Evolutionary conservation across 345 rosid genomes (phyloP).

Genomic region (Populus davidiana): DNA sequence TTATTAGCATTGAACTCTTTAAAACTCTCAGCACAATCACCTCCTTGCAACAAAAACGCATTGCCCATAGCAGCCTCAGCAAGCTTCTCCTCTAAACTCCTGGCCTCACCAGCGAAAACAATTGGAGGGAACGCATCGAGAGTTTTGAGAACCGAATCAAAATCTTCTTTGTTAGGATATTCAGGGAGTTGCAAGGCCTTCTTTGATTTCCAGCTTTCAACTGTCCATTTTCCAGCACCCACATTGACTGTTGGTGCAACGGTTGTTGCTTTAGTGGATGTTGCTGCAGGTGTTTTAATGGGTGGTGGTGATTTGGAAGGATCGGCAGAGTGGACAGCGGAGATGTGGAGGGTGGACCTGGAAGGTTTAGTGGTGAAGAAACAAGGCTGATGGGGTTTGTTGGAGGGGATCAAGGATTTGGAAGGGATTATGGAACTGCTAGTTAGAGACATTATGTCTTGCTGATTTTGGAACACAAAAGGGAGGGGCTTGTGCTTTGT

Average conservation of each 20-base stretch:
- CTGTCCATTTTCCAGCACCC: conserved; percentile 19
- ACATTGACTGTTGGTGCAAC: neutral
- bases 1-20: conserved; percentile 31
- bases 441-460: conserved; percentile 7
- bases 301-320: conserved; percentile 16
- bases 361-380: neutral
- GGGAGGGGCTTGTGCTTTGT: neutral
- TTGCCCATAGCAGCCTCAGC: conserved; percentile 29
- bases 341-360: conserved; percentile 11
- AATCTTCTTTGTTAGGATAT: conserved; percentile 20
- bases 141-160: conserved; percentile 22
- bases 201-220: conserved; percentile 28
- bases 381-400: neutral
- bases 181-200: conserved; percentile 29
- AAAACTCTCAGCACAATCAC: conserved; percentile 33
- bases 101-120: conserved; percentile 32
- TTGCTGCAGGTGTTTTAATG: neutral
- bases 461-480: neutral
- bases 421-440: conserved; percentile 17
- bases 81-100: conserved; percentile 28
- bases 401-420: conserved; percentile 5
- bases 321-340: conserved; percentile 23
- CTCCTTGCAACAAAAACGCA: conserved; percentile 27
- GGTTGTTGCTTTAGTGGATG: neutral
- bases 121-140: conserved; percentile 29